Base-by-base conservation (phyloP, 805 yeast genomes). In the Saccharomycopsis babjevae region DNA sequence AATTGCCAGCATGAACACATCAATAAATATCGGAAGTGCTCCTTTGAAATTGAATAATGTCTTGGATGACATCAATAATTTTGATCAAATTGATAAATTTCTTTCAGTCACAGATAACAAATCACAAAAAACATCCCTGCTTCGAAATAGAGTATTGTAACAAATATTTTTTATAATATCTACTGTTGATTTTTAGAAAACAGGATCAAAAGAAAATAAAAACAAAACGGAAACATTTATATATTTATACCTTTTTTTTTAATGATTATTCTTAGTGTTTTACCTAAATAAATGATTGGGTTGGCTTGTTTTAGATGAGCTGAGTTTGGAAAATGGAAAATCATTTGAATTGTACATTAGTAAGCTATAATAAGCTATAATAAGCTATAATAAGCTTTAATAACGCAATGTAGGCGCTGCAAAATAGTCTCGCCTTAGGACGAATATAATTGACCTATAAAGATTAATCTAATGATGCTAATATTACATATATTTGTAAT, bases 41-140 rank as follows among this genome's bases (percentile, higher is more conserved):
- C 39, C 39, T 3, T 32, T 59, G 57, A 60, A 57, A 22, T 36
- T 57, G 10, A 43, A 46, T 46, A 59, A 59, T 50, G 38, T 63
- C 5, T 63, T 63, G 61, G 65, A 61, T 39, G 65, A 59, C 32
- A 38, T 63, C 18, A 59, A 63, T 28, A 63, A 61, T 32, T 43
- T 61, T 54, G 65, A 61, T 39, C 65, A 65, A 34, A 63, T 63
- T 28, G 65, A 63, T 52, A 59, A 52, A 25, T 58, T 61, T 20
- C 54, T 62, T 25, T 54, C 57, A 5, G 42, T 32, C 6, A 57
- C 43, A 30, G 38, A 39, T 10, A 46, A 46, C n/a, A 56, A 25
- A 38, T 20, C 43, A 42, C 52, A 43, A 8, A 56, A 42, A 22
- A 5, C 52, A 25, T 52, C 56, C 15, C 38, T 10, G 32, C 52